Evolutionary conservation across 352 stramenopile species (phyloP).

Genomic region (Pythium aquatile): DNA sequence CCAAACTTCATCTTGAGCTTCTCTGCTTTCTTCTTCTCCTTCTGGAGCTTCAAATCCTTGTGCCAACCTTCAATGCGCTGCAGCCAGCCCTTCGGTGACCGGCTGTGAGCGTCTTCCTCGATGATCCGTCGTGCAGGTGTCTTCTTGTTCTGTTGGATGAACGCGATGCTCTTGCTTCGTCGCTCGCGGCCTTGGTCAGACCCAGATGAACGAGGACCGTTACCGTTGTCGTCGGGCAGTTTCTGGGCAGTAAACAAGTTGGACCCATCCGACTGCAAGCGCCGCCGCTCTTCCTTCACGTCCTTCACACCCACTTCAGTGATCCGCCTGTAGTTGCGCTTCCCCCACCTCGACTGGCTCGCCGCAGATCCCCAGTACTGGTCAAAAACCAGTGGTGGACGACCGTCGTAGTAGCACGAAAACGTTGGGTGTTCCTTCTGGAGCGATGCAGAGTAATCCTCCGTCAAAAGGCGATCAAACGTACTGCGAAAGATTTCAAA

Average conservation of each 20-base stretch:
- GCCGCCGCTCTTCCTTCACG: constrained; percentile 34
- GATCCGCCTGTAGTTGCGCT: constrained; percentile 45
- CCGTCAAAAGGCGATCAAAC: constrained; percentile 64
- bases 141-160: constrained; percentile 41
- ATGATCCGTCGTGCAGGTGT: constrained; percentile 8
- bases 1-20: constrained; percentile 54
- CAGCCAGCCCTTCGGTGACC: constrained; percentile 70
- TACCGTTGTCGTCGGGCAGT: constrained; percentile 21
- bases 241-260: constrained; percentile 13
- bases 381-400: constrained; percentile 33
- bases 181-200: constrained; percentile 24
- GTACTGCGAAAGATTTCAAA: constrained; percentile 36
- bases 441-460: constrained; percentile 54
- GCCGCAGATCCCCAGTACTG: constrained; percentile 69
- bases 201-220: neutral
- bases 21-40: constrained; percentile 75
- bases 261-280: constrained; percentile 41
- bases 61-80: constrained; percentile 82
- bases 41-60: constrained; percentile 75
- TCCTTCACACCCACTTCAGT: constrained; percentile 32
- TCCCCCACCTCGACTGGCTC: constrained; percentile 60
- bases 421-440: constrained; percentile 58
- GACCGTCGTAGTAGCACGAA: constrained; percentile 60
- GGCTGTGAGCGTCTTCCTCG: constrained; percentile 48
- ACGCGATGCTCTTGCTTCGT: constrained; percentile 72